Evolutionary conservation across 768 basidiomycete species (phyloP).

Genomic region (Rhodotorula toruloides): DNA sequence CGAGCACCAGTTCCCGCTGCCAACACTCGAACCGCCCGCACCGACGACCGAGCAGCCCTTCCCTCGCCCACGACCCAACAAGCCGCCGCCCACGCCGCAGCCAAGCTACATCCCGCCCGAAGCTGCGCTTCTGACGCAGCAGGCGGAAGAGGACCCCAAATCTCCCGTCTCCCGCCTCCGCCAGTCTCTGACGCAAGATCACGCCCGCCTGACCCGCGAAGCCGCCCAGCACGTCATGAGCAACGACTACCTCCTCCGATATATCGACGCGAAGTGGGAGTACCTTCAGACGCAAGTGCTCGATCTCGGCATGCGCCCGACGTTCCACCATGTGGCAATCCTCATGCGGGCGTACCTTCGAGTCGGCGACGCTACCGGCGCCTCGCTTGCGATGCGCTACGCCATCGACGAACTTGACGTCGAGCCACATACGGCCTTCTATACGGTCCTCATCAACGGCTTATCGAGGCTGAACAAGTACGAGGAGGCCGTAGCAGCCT

Average conservation of each 20-base stretch:
- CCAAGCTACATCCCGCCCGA: not conserved
- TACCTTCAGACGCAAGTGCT: conserved; percentile 51
- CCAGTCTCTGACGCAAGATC: conserved; percentile 15
- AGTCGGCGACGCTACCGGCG: conserved; percentile 58
- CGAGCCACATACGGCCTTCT: conserved; percentile 61
- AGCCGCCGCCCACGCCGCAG: not conserved
- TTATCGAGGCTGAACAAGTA: conserved; percentile 61
- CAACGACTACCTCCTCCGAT: conserved; percentile 36
- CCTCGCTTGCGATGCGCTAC: conserved; percentile 55
- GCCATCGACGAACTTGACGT: conserved; percentile 55
- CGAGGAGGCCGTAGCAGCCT: conserved; percentile 54
- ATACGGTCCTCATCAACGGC: conserved; percentile 70
- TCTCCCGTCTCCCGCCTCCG: conserved; percentile 14
- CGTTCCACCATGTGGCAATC: conserved; percentile 65
- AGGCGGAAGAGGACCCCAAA: not conserved
- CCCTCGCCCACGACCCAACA: not conserved
- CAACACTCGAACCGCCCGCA: too few relatives aligned
- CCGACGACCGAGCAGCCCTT: not conserved
- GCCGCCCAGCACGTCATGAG: conserved; percentile 52
- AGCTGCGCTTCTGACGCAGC: conserved; percentile 7
- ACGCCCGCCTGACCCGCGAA: not conserved
- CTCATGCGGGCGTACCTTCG: conserved; percentile 69
- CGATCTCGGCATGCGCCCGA: conserved; percentile 64
- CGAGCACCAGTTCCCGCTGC: conserved; percentile 27
- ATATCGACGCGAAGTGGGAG: conserved; percentile 33